These are phyloP conservation scores for Leucogyrophana mollusca DNA, from an alignment of 768 basidiomycete genomes.

Conservation along the genomic window DNA sequence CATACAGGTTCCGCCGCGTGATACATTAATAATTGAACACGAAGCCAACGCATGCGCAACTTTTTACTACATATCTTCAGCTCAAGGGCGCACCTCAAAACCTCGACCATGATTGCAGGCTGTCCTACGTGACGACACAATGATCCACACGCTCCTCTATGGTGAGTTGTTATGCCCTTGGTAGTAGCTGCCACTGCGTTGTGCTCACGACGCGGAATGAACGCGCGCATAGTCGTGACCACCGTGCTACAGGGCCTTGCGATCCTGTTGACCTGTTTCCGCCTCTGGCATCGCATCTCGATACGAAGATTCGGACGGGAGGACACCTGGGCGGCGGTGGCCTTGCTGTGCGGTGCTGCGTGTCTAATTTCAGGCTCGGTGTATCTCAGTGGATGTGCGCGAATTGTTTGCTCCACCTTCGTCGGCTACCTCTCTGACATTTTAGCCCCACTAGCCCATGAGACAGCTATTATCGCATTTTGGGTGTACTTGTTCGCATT, in stretches of 20 bases:
- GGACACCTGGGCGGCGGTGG: slow-evolving; percentile 21
- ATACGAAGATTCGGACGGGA: slow-evolving; percentile 26
- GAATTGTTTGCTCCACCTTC: no score
- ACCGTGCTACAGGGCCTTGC: slow-evolving; percentile 19
- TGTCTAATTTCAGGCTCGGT: slow-evolving; percentile 10
- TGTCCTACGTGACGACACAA: no score
- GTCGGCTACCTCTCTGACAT: background rate
- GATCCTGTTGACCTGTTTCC: slow-evolving; percentile 20
- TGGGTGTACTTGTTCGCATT: slow-evolving; percentile 20
- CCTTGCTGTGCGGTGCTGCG: slow-evolving; percentile 13
- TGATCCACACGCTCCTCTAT: no score
- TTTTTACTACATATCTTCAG: no score
- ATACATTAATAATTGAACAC: no score
- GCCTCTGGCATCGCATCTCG: slow-evolving; percentile 23
- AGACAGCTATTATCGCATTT: slow-evolving; percentile 12
- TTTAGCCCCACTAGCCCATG: background rate
- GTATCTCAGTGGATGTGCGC: slow-evolving; percentile 5
- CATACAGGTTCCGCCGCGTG: no score
- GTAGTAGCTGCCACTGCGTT: no score
- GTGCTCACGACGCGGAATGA: no score
- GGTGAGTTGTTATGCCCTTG: no score
- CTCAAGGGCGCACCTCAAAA: no score
- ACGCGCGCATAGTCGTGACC: slow-evolving; percentile 6
- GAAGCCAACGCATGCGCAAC: no score
- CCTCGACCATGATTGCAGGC: no score